Evolutionary conservation across 352 stramenopile genomes (phyloP).

Genomic region (Globisporangium cystogenes): DNA sequence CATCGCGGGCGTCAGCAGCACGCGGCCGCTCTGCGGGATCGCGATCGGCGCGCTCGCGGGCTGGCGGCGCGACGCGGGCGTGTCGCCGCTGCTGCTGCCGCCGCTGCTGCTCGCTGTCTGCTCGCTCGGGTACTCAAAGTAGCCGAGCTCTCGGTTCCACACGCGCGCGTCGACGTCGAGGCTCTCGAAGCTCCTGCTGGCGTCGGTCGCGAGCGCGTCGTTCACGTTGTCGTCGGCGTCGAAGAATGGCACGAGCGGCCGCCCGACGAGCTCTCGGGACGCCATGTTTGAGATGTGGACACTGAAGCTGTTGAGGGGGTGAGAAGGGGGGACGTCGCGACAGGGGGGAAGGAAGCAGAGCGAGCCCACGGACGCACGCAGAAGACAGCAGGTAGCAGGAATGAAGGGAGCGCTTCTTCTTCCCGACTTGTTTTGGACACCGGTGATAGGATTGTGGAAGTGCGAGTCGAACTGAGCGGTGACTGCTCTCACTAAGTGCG

Average conservation of each 20-base stretch:
- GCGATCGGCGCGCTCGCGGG: slow-evolving; percentile 18
- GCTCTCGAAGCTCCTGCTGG: slow-evolving; percentile 32
- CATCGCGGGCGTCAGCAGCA: slow-evolving; percentile 65
- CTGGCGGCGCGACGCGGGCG: slow-evolving; percentile 1
- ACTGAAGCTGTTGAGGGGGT: too few relatives aligned
- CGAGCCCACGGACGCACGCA: too few relatives aligned
- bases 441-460: too few relatives aligned
- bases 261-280: slow-evolving; percentile 34
- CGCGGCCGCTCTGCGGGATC: slow-evolving; percentile 26
- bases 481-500: too few relatives aligned
- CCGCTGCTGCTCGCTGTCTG: slow-evolving; percentile 17
- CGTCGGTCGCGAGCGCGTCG: slow-evolving; percentile 35
- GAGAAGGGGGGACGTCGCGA: too few relatives aligned
- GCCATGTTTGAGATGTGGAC: slow-evolving; percentile 2
- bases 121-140: slow-evolving; percentile 77
- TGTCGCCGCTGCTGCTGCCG: slow-evolving; percentile 4
- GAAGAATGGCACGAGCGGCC: slow-evolving; percentile 74
- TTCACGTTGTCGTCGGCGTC: slow-evolving; percentile 76
- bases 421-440: too few relatives aligned
- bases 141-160: slow-evolving; percentile 77
- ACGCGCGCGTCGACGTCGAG: slow-evolving; percentile 80
- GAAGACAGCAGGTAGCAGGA: too few relatives aligned
- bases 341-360: too few relatives aligned
- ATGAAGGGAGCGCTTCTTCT: too few relatives aligned
- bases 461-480: too few relatives aligned